These are phyloP conservation scores for Garcia nutans DNA, from an alignment of 345 rosid genomes.

Conservation along the genomic window DNA sequence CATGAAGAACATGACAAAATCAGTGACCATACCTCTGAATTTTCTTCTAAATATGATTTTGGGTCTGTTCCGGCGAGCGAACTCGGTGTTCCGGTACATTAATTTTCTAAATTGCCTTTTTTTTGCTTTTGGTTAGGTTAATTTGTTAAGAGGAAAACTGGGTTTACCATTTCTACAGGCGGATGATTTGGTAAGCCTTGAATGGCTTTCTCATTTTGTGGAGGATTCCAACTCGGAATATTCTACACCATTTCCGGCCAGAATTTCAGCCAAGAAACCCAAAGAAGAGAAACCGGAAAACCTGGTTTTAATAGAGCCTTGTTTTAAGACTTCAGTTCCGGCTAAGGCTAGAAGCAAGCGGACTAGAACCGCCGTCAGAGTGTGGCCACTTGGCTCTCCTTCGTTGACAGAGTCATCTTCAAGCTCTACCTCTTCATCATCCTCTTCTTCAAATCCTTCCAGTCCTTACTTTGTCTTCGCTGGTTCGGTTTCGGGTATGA, in stretches of 20 bases:
- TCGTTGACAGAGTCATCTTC: conserved; percentile 50
- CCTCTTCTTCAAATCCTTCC: conserved; percentile 33
- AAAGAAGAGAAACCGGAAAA: conserved; percentile 27
- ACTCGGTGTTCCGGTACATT: conserved; percentile 63
- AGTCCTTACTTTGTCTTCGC: conserved; percentile 30
- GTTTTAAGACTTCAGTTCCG: conserved; percentile 51
- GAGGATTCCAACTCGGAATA: conserved; percentile 74
- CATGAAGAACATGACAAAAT: conserved; percentile 16
- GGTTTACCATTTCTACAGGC: conserved; percentile 42
- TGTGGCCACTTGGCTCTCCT: conserved; percentile 63
- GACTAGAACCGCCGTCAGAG: conserved; percentile 47
- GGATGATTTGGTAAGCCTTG: conserved; percentile 69
- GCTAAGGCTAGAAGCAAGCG: conserved; percentile 90
- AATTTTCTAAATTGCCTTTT: background rate
- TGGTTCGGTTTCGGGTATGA: conserved; percentile 4
- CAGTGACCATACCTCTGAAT: conserved; percentile 19
- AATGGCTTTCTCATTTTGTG: conserved; percentile 86
- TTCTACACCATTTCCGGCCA: conserved; percentile 46
- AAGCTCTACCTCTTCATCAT: conserved; percentile 40
- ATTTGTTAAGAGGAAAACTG: background rate
- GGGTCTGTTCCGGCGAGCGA: conserved; percentile 50
- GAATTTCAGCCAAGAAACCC: conserved; percentile 29
- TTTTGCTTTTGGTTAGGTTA: background rate
- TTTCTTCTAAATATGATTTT: conserved; percentile 33
- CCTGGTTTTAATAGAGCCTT: conserved; percentile 15